Base-by-base conservation (phyloP, 176 grass and related monocot species). In the Ensete glaucum region DNA sequence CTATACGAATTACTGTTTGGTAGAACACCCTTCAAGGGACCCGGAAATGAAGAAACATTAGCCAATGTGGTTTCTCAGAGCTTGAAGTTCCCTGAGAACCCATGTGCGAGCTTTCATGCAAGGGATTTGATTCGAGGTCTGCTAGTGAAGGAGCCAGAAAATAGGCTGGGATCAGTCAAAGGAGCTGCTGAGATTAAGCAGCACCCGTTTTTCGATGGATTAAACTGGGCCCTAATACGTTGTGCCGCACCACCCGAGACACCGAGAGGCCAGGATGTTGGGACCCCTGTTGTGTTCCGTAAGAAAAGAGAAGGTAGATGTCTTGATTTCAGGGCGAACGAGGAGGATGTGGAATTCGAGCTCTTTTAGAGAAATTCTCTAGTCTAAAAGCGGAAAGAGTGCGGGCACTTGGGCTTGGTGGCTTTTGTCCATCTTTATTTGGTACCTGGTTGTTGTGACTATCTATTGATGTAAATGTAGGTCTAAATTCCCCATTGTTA, bases 151-250 rank as follows among this genome's bases (percentile, higher is more conserved):
- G 88, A 91, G 69, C 88, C 88, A 50, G 88, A 91, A 82, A 84
- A 85, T 71, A 80, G 88, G 29, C 73, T 91, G 16, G 88, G 88
- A 71, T 80, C 88, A 1, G 25, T 82, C 79, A 80, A 74, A 82
- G 88, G 88, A 48, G 88, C 88, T 70, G 88, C 88, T 77, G 88
- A 91, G 80, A 91, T 91, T 70, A 91, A 91, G 85, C 88, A 87
- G 24, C 88, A 91, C 17, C 88, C 85, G 19, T 87, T 91, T 76
- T 91, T 91, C 82, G 88, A 87, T 27, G 88, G 85, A 22, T 80
- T 91, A 67, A 91, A 91, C 51, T 91, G 88, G 88, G 88, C 88
- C 51, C 71, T 91, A 59, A 85, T 91, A 80, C 82, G 88, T 11
- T 87, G 82, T 10, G 62, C 77, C 27, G 79, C 85, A 72, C 88